Conservation (phyloP, 495 filamentous ascomycete genomes). For the Talaromyces thailandensis region DNA sequence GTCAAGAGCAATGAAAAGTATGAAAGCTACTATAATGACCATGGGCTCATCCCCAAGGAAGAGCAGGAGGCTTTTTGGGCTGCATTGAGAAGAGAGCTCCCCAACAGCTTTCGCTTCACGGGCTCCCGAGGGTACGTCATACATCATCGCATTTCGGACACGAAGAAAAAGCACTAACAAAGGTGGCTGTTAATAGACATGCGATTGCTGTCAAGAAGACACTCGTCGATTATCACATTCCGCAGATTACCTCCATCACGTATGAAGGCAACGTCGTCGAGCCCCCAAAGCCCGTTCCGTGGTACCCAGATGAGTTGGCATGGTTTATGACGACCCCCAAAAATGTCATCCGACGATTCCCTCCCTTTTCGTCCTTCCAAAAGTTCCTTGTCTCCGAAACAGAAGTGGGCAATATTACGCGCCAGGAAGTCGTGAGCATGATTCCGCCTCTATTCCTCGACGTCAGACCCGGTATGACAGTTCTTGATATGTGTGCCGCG, state of each 20-base stretch:
- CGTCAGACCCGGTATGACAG: constrained; percentile 78
- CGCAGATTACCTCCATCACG: constrained; percentile 72
- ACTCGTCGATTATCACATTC: constrained; percentile 79
- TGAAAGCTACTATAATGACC: constrained; percentile 73
- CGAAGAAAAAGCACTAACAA: no score
- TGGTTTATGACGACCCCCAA: constrained; percentile 97
- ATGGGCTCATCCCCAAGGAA: constrained; percentile 60
- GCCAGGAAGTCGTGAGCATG: constrained; percentile 97
- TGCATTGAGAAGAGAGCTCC: constrained; percentile 68
- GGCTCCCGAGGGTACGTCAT: constrained; percentile 69
- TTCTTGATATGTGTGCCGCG: constrained; percentile 91
- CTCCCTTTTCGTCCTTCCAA: constrained; percentile 90
- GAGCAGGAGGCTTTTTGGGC: constrained; percentile 77
- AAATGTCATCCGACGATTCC: constrained; percentile 80
- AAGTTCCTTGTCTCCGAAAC: constrained; percentile 98
- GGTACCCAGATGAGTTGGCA: constrained; percentile 89
- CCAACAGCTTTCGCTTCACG: constrained; percentile 93
- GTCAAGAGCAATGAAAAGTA: constrained; percentile 65
- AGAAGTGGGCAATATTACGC: constrained; percentile 89
- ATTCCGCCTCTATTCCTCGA: constrained; percentile 94
- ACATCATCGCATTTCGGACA: no score
- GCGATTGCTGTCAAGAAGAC: constrained; percentile 79
- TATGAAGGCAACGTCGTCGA: constrained; percentile 74
- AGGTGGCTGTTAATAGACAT: constrained; percentile 51
- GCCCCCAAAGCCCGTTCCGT: constrained; percentile 68